Evolutionary conservation across 164 flowering plant species (phyloP), one percentile per base, ranked within the genome.

Genomic region (Stephania cephalantha): DNA sequence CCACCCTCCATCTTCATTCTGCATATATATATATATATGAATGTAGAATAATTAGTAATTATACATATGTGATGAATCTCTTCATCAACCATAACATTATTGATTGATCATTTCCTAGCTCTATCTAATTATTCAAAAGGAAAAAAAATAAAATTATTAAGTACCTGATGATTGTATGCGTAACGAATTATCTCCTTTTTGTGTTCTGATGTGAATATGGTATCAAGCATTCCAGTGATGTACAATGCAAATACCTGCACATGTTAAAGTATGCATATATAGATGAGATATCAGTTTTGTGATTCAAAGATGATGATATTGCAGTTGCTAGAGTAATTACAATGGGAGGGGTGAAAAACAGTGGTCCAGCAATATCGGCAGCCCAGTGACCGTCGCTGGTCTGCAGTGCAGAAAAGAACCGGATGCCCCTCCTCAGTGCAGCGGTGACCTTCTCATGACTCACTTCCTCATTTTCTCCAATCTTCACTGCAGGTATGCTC

Each of bases 331-430:
- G 42, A 35, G 42, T 6, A 76, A 79, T 71, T 66, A 89, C 93
- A 79, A 88, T 69, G 46, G 88, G 88, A 9, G 84, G 93, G 64
- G 84, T 75, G 72, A 88, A 85, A 69, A 82, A 88, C 77, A 88
- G 76, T 0, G 89, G 89, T 9, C 89, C 93, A 1, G 87, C 88
- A 71, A 75, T 75, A 35, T 90, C 90, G 20, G 85, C 86, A 4
- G 89, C 88, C 93, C 91, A 90, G 71, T 87, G 90, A 9, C 91
- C 91, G 78, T 90, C 94, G 29, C 81, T 80, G 20, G 91, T 85
- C 50, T 90, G 94, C 30, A 87, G 73, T 11, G 86, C 71, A 0
- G 90, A 81, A 68, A 73, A 86, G 78, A 83, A 90, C 25, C 67
- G 75, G 52, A 84, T 69, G 3, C 84, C 91, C 76, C 88, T 85